phyloP scores from a whole-genome alignment of 345 rosid genomes.

The Populus ilicifolia region DNA sequence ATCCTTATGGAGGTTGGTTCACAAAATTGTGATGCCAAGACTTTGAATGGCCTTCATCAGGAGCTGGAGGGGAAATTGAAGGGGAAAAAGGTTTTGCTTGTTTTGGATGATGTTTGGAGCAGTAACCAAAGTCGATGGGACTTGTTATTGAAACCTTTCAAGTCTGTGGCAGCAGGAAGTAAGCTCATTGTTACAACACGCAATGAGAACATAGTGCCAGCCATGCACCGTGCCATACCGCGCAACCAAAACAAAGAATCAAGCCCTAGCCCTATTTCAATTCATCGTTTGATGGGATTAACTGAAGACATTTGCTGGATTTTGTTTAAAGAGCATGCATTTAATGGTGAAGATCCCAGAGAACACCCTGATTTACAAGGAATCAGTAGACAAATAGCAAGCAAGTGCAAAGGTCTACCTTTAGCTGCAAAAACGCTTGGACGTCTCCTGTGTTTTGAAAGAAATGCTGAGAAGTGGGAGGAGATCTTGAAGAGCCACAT shows the following conservation, averaged over 20 bases:
- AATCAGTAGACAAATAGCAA: background rate
- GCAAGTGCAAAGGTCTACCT: conserved; percentile 1
- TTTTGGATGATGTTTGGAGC: conserved; percentile 8
- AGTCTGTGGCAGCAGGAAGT: background rate
- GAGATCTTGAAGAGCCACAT: background rate
- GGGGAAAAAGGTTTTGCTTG: conserved; percentile 2
- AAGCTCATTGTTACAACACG: background rate
- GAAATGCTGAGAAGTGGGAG: background rate
- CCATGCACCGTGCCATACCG: background rate
- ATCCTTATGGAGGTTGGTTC: background rate
- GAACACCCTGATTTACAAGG: background rate
- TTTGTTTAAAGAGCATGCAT: background rate
- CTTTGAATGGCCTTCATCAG: background rate
- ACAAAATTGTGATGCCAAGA: too few relatives aligned
- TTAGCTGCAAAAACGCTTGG: background rate
- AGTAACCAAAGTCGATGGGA: background rate
- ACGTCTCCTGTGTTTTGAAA: background rate
- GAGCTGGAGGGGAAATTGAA: background rate
- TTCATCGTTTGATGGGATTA: background rate
- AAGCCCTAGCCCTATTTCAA: background rate
- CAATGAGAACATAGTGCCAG: background rate
- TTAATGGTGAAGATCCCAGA: background rate
- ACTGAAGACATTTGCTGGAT: background rate
- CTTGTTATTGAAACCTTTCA: background rate
- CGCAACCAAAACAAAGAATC: too few relatives aligned